phyloP scores from a whole-genome alignment of 176 grass and related monocot genomes.

The Bolboschoenus planiculmis region DNA sequence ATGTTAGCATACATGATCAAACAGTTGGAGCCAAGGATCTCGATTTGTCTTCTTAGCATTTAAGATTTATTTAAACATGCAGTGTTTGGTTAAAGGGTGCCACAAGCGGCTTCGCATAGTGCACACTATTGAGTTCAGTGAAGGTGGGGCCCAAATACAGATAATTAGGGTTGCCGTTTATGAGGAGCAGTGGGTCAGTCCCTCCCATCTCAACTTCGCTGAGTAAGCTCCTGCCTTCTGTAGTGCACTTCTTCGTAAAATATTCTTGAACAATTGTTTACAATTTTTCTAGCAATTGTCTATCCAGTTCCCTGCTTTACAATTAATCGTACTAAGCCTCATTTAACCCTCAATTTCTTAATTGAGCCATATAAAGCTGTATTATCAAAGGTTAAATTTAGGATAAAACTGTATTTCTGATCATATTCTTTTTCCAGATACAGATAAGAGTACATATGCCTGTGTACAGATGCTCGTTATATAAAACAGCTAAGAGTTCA shows the following conservation, averaged over 20 bases:
- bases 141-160: slow-evolving; percentile 75
- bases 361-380: background rate
- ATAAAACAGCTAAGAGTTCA: background rate
- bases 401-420: background rate
- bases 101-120: slow-evolving; percentile 86
- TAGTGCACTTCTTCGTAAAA: background rate
- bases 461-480: background rate
- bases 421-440: background rate
- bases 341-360: background rate
- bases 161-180: slow-evolving; percentile 84
- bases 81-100: slow-evolving; percentile 94
- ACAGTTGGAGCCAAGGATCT: background rate
- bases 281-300: background rate
- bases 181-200: slow-evolving; percentile 84
- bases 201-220: slow-evolving; percentile 53
- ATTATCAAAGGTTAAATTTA: background rate
- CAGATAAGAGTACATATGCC: background rate
- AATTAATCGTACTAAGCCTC: background rate
- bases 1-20: slow-evolving; percentile 3
- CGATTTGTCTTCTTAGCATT: background rate
- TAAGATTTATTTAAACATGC: slow-evolving; percentile 11
- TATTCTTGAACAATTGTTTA: background rate
- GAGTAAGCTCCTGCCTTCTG: slow-evolving; percentile 40
- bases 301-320: background rate
- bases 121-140: slow-evolving; percentile 88